These are phyloP conservation scores for Penicillium malachiteum DNA, from an alignment of 495 filamentous ascomycete species.

Conservation along the genomic window DNA sequence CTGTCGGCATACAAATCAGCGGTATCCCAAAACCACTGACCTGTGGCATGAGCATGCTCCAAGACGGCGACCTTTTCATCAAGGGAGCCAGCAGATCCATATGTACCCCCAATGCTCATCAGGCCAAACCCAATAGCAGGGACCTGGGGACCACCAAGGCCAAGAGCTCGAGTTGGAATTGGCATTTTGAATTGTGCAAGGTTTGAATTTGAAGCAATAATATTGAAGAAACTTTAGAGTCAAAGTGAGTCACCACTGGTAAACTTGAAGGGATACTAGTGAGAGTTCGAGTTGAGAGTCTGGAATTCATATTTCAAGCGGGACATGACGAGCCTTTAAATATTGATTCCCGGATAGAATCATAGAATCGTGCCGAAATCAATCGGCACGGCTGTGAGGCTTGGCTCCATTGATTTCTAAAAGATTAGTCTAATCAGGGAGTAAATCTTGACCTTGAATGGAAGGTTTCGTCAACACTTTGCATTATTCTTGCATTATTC, in stretches of 20 bases:
- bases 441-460: too few relatives aligned
- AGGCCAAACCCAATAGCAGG: slow-evolving; percentile 53
- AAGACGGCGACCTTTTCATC: slow-evolving; percentile 34
- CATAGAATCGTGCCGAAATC: background rate
- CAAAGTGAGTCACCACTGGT: background rate
- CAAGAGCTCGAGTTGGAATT: slow-evolving; percentile 38
- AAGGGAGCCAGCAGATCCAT: slow-evolving; percentile 41
- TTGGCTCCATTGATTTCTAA: background rate
- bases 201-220: too few relatives aligned
- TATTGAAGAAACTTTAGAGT: background rate
- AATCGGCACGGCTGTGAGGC: background rate
- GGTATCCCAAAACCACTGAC: slow-evolving; percentile 59
- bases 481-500: too few relatives aligned
- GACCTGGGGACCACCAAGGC: slow-evolving; percentile 54
- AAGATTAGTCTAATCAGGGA: background rate
- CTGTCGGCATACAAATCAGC: slow-evolving; percentile 48
- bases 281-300: background rate
- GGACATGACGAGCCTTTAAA: slow-evolving; percentile 4
- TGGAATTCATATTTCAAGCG: background rate
- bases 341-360: slow-evolving; percentile 8
- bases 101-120: slow-evolving; percentile 51
- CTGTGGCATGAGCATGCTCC: slow-evolving; percentile 51
- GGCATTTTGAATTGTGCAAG: slow-evolving; percentile 9
- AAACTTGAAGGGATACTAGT: background rate
- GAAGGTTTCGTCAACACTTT: too few relatives aligned